Evolutionary conservation across 2,329 filamentous ascomycete genomes (phyloP).

Genomic region (Rugonectria rugulosa): DNA sequence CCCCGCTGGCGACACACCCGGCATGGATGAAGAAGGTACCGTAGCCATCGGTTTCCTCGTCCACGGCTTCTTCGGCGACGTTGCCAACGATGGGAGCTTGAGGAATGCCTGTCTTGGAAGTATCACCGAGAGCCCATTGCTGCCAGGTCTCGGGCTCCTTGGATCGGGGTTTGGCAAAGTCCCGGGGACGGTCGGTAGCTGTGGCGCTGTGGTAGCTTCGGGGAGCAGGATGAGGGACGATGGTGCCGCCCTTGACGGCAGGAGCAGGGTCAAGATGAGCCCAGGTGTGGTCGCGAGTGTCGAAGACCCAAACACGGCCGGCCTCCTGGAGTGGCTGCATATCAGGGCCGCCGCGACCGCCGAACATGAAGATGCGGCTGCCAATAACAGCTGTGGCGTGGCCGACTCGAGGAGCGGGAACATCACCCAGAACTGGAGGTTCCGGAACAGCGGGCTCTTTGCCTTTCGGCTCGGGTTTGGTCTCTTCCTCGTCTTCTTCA

Average conservation of each 20-base stretch:
- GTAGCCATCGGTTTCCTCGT: constrained; percentile 67
- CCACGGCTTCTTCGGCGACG: constrained; percentile 64
- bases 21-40: constrained; percentile 80
- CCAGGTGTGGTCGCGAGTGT: constrained; percentile 72
- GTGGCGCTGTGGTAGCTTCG: constrained; percentile 76
- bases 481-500: no score
- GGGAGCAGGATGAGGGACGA: constrained; percentile 61
- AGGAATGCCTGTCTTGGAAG: constrained; percentile 62
- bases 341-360: constrained; percentile 74
- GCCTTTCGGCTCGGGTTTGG: constrained; percentile 47
- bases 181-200: constrained; percentile 63
- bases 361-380: constrained; percentile 80
- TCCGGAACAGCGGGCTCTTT: constrained; percentile 45
- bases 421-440: constrained; percentile 46
- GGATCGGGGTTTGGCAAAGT: constrained; percentile 50
- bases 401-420: constrained; percentile 75
- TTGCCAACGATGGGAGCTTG: constrained; percentile 66
- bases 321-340: constrained; percentile 77
- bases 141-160: constrained; percentile 57
- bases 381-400: constrained; percentile 74
- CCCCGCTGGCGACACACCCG: constrained; percentile 71
- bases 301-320: constrained; percentile 79
- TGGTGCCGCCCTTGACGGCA: constrained; percentile 50
- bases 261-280: constrained; percentile 65
- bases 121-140: constrained; percentile 64